Evolutionary conservation across 345 rosid genomes (phyloP).

Genomic region (Dipteronia sinensis): DNA sequence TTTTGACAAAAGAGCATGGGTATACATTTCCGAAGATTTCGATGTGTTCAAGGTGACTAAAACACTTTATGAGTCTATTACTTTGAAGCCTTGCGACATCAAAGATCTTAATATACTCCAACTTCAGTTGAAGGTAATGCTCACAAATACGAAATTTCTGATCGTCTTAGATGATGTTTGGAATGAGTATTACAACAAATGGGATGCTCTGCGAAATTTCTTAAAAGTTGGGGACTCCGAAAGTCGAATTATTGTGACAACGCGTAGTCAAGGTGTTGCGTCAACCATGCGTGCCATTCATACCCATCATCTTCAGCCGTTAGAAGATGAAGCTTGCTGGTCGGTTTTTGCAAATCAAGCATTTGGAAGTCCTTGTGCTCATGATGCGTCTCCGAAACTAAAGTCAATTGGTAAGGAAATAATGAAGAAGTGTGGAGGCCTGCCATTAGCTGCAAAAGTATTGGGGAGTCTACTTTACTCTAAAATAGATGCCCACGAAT

Average conservation of each 20-base stretch:
- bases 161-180: slow-evolving; percentile 46
- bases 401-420: slow-evolving; percentile 36
- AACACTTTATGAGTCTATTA: slow-evolving; percentile 33
- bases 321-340: slow-evolving; percentile 38
- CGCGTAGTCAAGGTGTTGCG: slow-evolving; percentile 34
- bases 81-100: slow-evolving; percentile 25
- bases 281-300: slow-evolving; percentile 21
- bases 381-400: slow-evolving; percentile 13
- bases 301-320: slow-evolving; percentile 28
- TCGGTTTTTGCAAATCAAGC: slow-evolving; percentile 30
- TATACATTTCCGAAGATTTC: slow-evolving; percentile 44
- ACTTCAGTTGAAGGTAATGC: slow-evolving; percentile 30
- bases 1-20: slow-evolving; percentile 35
- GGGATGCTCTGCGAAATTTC: slow-evolving; percentile 38
- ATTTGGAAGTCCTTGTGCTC: slow-evolving; percentile 6
- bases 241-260: slow-evolving; percentile 46
- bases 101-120: slow-evolving; percentile 39
- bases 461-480: slow-evolving; percentile 41
- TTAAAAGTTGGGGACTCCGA: slow-evolving; percentile 25
- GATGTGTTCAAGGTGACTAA: slow-evolving; percentile 41
- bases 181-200: slow-evolving; percentile 28
- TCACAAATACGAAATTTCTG: slow-evolving; percentile 28
- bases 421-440: slow-evolving; percentile 40
- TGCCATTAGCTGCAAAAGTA: slow-evolving; percentile 43
- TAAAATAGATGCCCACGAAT: slow-evolving; percentile 31